A percentile compares a stretch with the other conserved stretches of the same genome.
Evolutionary conservation across 495 filamentous ascomycete genomes (phyloP).

Genomic region (Usnea hakonensis): DNA sequence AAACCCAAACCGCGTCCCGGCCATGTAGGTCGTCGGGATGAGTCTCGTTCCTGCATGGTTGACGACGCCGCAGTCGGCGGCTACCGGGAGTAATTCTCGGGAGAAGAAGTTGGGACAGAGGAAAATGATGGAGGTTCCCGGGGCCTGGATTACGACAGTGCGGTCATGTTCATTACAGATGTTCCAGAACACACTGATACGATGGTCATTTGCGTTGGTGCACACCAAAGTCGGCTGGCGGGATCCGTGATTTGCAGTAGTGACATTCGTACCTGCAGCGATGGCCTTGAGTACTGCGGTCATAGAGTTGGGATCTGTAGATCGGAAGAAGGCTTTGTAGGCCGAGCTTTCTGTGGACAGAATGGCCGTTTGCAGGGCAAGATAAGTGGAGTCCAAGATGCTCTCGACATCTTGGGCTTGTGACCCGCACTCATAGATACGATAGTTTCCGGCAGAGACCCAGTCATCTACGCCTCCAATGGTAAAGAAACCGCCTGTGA

Average conservation of each 20-base stretch:
- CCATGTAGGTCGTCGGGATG: not conserved
- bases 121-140: not conserved
- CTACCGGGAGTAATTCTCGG: not conserved
- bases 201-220: not conserved
- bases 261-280: not conserved
- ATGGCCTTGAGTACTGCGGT: not conserved
- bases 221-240: not conserved
- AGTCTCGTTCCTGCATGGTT: not conserved
- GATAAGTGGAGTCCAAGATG: not conserved
- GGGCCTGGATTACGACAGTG: not conserved
- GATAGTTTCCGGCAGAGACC: not conserved
- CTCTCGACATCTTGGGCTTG: not conserved
- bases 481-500: not conserved
- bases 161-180: not conserved
- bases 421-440: not conserved
- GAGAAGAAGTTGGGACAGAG: not conserved
- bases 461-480: not conserved
- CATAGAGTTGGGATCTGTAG: not conserved
- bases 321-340: not conserved
- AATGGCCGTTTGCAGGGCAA: not conserved
- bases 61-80: not conserved
- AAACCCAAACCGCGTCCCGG: not conserved
- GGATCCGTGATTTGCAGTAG: not conserved
- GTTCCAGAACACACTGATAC: not conserved
- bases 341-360: not conserved